phyloP scores from a whole-genome alignment of 257 asterid species.

The Euphrasia confusa region DNA sequence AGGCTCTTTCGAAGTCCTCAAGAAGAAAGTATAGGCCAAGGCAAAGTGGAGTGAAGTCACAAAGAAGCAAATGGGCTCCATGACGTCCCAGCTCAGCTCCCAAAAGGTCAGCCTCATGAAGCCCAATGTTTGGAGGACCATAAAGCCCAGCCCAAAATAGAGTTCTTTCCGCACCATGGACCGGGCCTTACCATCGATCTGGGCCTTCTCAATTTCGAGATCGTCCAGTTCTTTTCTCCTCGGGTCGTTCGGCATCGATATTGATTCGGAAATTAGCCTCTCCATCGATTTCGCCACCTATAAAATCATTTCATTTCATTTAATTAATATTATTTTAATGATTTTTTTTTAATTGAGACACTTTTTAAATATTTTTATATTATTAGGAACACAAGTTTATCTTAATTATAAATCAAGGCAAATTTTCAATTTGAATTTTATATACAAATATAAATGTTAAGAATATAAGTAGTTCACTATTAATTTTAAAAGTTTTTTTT shows the following conservation, averaged over 20 bases:
- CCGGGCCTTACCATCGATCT: slow-evolving; percentile 57
- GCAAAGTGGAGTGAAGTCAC: slow-evolving; percentile 69
- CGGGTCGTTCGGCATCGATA: slow-evolving; percentile 67
- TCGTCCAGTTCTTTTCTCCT: slow-evolving; percentile 52
- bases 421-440: too few relatives aligned
- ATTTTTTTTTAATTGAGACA: too few relatives aligned
- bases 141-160: slow-evolving; percentile 71
- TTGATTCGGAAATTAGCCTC: slow-evolving; percentile 42
- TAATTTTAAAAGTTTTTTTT: too few relatives aligned
- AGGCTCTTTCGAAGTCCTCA: slow-evolving; percentile 63
- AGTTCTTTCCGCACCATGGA: slow-evolving; percentile 48
- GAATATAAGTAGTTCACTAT: too few relatives aligned
- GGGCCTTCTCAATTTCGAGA: slow-evolving; percentile 46
- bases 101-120: slow-evolving; percentile 84
- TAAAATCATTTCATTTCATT: neutral
- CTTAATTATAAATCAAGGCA: too few relatives aligned
- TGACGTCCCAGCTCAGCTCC: slow-evolving; percentile 87
- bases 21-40: slow-evolving; percentile 58
- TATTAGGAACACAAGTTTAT: too few relatives aligned
- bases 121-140: slow-evolving; percentile 62
- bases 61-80: slow-evolving; percentile 98
- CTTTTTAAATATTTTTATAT: too few relatives aligned
- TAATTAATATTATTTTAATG: too few relatives aligned
- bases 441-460: too few relatives aligned
- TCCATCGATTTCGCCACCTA: slow-evolving; percentile 80